Percentiles rank a stretch among this genome's conserved stretches.
Conservation (phyloP, 2,329 filamentous ascomycete genomes). For the Elsinoe perseae region DNA sequence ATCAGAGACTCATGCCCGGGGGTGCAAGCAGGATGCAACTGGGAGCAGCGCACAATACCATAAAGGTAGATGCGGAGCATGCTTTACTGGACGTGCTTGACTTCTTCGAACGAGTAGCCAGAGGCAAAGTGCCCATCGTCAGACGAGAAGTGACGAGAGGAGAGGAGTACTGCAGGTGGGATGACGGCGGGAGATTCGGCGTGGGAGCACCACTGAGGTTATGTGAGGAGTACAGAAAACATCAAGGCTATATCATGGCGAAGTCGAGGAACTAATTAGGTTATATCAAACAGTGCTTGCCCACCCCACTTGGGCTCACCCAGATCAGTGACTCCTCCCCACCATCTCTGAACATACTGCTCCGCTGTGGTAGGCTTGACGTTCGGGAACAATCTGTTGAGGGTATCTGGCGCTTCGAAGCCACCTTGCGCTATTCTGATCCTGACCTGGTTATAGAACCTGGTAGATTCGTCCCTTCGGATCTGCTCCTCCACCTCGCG, state of each 20-base stretch:
- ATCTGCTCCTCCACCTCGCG: conserved; percentile 21
- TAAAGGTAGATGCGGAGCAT: conserved; percentile 31
- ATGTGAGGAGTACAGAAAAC: conserved; percentile 22
- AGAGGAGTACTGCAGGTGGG: conserved; percentile 32
- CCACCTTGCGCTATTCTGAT: conserved; percentile 22
- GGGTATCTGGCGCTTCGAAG: conserved; percentile 23
- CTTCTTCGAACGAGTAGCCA: conserved; percentile 30
- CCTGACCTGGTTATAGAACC: conserved; percentile 28
- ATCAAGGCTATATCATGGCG: not conserved
- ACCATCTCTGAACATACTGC: conserved; percentile 27
- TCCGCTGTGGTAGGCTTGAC: conserved; percentile 23
- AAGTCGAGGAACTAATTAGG: not conserved
- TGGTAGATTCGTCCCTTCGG: conserved; percentile 19
- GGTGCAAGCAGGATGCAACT: conserved; percentile 25
- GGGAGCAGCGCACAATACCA: conserved; percentile 34
- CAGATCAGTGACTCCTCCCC: conserved; percentile 23
- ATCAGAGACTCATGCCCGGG: conserved; percentile 22
- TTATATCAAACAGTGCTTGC: conserved; percentile 15
- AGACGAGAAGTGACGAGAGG: conserved; percentile 26
- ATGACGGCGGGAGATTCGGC: conserved; percentile 30
- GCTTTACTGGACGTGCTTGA: conserved; percentile 31
- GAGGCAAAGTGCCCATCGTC: conserved; percentile 29
- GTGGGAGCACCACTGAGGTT: conserved; percentile 32
- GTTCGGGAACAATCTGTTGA: conserved; percentile 25
- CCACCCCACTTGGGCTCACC: conserved; percentile 22